These are phyloP conservation scores for Beauveria scarabaeidicola DNA, from an alignment of 2,329 filamentous ascomycete species.

Conservation along the genomic window DNA sequence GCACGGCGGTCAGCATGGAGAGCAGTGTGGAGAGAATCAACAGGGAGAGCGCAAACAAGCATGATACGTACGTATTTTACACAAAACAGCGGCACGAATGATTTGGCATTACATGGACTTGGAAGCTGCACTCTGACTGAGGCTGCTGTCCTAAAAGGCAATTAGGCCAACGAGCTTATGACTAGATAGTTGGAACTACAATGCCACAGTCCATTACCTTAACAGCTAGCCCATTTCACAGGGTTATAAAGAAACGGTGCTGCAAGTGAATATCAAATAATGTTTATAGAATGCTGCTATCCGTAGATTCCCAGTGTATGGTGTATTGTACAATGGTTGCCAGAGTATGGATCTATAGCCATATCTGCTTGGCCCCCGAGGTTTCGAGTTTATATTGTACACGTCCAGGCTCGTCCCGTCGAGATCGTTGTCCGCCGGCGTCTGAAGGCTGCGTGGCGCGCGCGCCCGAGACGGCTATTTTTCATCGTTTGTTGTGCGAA, in stretches of 20 bases:
- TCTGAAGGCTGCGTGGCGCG: neutral
- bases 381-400: neutral
- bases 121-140: neutral
- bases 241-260: neutral
- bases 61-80: neutral
- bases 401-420: neutral
- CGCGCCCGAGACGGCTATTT: neutral
- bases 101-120: neutral
- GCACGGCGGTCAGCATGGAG: neutral
- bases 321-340: slow-evolving; percentile 2
- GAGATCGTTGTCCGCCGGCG: neutral
- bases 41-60: neutral
- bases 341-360: neutral
- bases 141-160: neutral
- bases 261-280: neutral
- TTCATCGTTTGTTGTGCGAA: no score
- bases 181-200: neutral
- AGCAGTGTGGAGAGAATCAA: neutral
- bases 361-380: neutral
- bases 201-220: neutral
- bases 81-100: neutral
- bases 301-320: neutral
- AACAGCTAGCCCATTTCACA: neutral
- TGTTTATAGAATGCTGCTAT: neutral
- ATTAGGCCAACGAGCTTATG: neutral